A percentile compares a stretch with the other conserved stretches of the same genome.
phyloP scores from a whole-genome alignment of 345 rosid genomes.

The Bruguiera sexangula region DNA sequence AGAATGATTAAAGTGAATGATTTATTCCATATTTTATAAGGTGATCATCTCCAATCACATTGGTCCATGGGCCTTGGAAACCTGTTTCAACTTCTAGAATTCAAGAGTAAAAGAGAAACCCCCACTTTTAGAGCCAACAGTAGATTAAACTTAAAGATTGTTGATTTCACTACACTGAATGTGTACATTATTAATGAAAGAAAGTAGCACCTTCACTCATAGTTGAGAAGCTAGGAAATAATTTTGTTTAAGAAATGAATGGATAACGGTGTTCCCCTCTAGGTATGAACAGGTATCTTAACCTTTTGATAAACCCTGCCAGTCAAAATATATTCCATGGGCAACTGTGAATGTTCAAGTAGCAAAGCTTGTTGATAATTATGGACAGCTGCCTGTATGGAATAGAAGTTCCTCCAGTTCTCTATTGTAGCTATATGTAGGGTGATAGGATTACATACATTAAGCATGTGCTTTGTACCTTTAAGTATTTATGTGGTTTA shows the following conservation, averaged over 20 bases:
- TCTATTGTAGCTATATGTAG: background rate
- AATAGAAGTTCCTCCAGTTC: background rate
- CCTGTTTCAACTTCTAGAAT: too few relatives aligned
- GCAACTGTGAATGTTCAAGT: conserved; percentile 1
- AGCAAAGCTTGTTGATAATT: background rate
- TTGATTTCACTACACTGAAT: background rate
- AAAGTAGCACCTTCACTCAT: background rate
- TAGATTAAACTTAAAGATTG: background rate
- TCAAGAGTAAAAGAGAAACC: too few relatives aligned
- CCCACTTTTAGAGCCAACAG: background rate
- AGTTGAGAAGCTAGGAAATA: background rate
- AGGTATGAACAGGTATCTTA: background rate
- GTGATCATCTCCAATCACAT: too few relatives aligned
- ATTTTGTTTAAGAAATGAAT: background rate
- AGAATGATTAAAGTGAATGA: too few relatives aligned
- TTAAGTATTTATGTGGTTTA: background rate
- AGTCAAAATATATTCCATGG: background rate
- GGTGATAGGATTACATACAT: background rate
- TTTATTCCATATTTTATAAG: too few relatives aligned
- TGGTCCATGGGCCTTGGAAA: too few relatives aligned
- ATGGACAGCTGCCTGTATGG: background rate
- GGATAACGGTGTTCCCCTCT: background rate
- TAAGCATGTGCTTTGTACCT: background rate
- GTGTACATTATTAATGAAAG: background rate
- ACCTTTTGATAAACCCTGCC: background rate